phyloP scores from a whole-genome alignment of 768 basidiomycete species.

The Leucocoprinus leucothites region DNA sequence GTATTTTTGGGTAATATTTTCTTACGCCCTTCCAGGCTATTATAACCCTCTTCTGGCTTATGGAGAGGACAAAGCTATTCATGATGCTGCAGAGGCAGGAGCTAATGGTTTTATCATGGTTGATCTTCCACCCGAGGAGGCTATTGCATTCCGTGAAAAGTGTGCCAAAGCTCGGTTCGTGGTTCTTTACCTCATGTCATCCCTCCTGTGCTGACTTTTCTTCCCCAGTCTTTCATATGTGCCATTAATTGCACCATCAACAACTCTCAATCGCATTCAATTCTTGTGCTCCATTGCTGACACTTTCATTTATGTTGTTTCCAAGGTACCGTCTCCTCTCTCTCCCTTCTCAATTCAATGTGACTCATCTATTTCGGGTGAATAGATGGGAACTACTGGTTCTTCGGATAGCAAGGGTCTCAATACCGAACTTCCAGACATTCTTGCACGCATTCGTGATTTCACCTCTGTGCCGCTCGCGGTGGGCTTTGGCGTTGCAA shows the following conservation, averaged over 20 bases:
- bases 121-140: conserved; percentile 97
- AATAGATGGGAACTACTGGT: conserved; percentile 94
- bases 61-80: conserved; percentile 91
- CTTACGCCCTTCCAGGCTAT: conserved; percentile 61
- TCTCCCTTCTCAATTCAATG: conserved; percentile 5
- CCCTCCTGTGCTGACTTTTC: conserved; percentile 5
- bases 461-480: conserved; percentile 82
- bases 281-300: conserved; percentile 94
- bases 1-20: not conserved
- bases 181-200: not conserved
- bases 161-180: conserved; percentile 79
- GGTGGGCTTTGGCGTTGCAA: conserved; percentile 96
- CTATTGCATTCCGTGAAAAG: conserved; percentile 83
- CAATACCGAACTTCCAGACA: conserved; percentile 75
- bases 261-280: conserved; percentile 80
- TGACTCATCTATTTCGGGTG: conserved; percentile 4
- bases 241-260: conserved; percentile 93
- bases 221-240: conserved; percentile 81
- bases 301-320: conserved; percentile 98
- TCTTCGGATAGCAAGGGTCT: conserved; percentile 73
- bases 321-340: conserved; percentile 55
- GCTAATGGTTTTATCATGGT: conserved; percentile 98
- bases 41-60: conserved; percentile 96
- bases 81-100: conserved; percentile 84
- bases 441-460: conserved; percentile 79